phyloP scores from a whole-genome alignment of 78 protist genomes.

The Anaeramoeba ignava region DNA sequence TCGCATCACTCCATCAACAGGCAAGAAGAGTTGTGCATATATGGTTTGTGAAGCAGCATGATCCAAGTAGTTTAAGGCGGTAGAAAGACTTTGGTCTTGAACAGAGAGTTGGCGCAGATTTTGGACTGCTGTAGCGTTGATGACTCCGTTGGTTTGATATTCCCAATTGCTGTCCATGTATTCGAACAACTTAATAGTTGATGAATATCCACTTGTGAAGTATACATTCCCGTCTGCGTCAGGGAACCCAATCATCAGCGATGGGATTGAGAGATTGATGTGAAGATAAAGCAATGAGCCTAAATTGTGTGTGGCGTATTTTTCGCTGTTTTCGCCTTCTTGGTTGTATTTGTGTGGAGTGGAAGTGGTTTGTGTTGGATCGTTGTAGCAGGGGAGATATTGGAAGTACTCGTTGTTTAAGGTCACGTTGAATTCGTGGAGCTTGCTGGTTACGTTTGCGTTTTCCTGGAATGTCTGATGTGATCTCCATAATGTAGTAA shows the following conservation, averaged over 20 bases:
- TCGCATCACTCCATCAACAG: neutral
- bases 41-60: neutral
- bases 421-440: neutral
- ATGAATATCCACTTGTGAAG: neutral
- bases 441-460: neutral
- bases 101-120: neutral
- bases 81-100: neutral
- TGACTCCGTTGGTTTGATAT: neutral
- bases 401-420: neutral
- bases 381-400: neutral
- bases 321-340: too few relatives aligned
- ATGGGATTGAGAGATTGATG: neutral
- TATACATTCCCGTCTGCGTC: neutral
- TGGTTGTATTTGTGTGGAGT: neutral
- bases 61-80: neutral
- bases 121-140: neutral
- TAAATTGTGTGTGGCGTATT: too few relatives aligned
- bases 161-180: neutral
- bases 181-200: neutral
- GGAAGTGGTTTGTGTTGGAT: neutral
- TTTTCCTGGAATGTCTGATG: neutral
- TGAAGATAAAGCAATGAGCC: too few relatives aligned
- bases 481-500: neutral
- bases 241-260: neutral
- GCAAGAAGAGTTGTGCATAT: neutral